Evolutionary conservation across 2,329 filamentous ascomycete genomes (phyloP).

Genomic region (Penicillium sp.): DNA sequence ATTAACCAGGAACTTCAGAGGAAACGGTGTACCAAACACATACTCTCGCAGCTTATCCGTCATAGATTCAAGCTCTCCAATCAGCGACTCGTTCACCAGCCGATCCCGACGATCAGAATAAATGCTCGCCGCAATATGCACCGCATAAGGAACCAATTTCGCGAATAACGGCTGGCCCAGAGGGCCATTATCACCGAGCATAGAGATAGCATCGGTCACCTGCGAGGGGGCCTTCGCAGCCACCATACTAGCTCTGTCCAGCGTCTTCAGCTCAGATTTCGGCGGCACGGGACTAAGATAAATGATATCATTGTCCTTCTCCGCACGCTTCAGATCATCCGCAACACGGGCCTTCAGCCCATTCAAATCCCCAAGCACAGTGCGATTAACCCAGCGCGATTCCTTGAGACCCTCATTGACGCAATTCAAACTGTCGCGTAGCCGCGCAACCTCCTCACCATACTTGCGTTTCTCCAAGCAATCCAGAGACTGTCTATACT

Average conservation of each 20-base stretch:
- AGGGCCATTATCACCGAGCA: conserved; percentile 77
- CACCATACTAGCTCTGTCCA: conserved; percentile 91
- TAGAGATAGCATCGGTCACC: conserved; percentile 76
- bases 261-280: conserved; percentile 81
- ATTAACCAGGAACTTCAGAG: conserved; percentile 13
- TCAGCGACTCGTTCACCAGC: conserved; percentile 85
- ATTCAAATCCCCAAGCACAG: conserved; percentile 79
- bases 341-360: conserved; percentile 79
- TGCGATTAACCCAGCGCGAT: conserved; percentile 77
- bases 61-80: conserved; percentile 79
- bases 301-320: conserved; percentile 96
- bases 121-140: conserved; percentile 92
- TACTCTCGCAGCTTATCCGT: conserved; percentile 77
- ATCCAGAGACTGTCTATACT: conserved; percentile 88
- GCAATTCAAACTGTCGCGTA: conserved; percentile 80
- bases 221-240: conserved; percentile 77
- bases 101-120: conserved; percentile 91
- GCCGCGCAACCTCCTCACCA: conserved; percentile 88
- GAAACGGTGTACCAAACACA: conserved; percentile 25
- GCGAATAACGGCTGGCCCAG: conserved; percentile 86
- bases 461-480: conserved; percentile 93
- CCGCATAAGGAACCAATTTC: conserved; percentile 91
- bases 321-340: conserved; percentile 87
- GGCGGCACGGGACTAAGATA: conserved; percentile 84
- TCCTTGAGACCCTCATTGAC: conserved; percentile 87